Base-by-base conservation (phyloP, 2,329 filamentous ascomycete species). In the Reticulascus tulasneorum region DNA sequence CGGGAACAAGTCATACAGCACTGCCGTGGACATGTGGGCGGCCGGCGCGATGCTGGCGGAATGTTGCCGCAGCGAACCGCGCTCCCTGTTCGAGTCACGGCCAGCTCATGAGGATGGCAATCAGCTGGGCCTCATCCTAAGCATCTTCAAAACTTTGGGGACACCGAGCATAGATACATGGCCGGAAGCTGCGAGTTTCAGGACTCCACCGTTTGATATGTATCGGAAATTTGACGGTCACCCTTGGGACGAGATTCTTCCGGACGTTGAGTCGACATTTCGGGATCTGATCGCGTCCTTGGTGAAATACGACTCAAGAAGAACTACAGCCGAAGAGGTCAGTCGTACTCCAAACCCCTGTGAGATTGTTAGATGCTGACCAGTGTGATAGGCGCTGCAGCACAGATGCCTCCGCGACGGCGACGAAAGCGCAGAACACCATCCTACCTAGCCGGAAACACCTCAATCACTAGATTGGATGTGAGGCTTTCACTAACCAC, bases 131-230 rank as follows among this genome's bases (percentile, higher is more conserved):
- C 69, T 98, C 33, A 91, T 98, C 38, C 73, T 90, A 35, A 95
- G 88, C 53, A 91, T 97, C 23, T 97, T 98, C 64, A 82, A 86
- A 61, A 94, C 84, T 1, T 61, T 98, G 7, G 94, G 94, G 2
- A 96, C 90, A 2, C 93, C 93, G 0, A 84, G 84, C 28, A 61
- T 71, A n/a, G 68, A 82, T 34, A 79, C 69, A 0, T 98, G 93
- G 93, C 93, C 93, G 3, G 87, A 90, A 60, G 84, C 86, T 6
- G 62, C 62, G 9, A 53, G 54, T 2, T 84, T 94, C 51, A 69
- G 61, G 40, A 78, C 79, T 2, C 84, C 86, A 1, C 93, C 95
- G 13, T 98, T 94, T 73, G 86, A 90, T 11, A 94, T 89, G 58
- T 98, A 95, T 63, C 75, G 80, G 25, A 68, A 79, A 11, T 96